Base-by-base conservation (phyloP, 768 basidiomycete species). In the Lactarius sp. region DNA sequence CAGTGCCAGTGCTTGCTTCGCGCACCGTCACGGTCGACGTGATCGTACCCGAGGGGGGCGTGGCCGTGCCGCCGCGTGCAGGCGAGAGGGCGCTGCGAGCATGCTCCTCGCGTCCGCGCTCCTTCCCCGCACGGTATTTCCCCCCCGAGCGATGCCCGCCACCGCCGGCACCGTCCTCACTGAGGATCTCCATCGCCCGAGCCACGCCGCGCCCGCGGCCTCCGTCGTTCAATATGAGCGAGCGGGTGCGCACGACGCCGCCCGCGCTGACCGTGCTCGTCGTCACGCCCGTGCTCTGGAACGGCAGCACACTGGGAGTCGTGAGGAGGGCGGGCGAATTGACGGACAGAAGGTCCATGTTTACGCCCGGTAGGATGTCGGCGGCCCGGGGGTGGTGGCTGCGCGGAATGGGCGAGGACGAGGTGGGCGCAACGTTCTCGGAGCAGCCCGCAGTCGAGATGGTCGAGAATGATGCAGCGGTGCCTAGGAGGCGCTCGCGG, bases 181-280 rank as follows among this genome's bases (percentile, higher is more conserved):
- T 13, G 7, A 62, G 20, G 27, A 68, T 50, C 7, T 58, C 67
- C 61, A 68, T 68, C 31, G 65, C 65, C 0, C 57, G 65, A 10
- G 67, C 53, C 20, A 68, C 65, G 5, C 67, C 67, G 14, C 67
- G 67, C 10, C 67, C 57, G 39, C 60, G 65, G 6, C 67, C 57
- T 20, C 65, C 51, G 12, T 66, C 59, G 16, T 51, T 53, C 22
- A 58, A 50, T 3, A 60, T 56, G 27, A 68, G 57, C 27, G 65
- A 66, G 65, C 67, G 67, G 14, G 65, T 55, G 54, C 67, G 65
- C 44, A 68, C 64, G 55, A 68, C 37, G 58, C 65, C 65, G 33
- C 67, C 65, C 1, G 44, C 65, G 42, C 60, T 62, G 12, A 68
- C 67, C 14, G 65, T 68, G 37, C 65, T 66, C n/a, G 67, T 68